Evolutionary conservation across 441 rosid species (phyloP), one percentile per base, ranked within the genome.

Genomic region (Kokia cookei): DNA sequence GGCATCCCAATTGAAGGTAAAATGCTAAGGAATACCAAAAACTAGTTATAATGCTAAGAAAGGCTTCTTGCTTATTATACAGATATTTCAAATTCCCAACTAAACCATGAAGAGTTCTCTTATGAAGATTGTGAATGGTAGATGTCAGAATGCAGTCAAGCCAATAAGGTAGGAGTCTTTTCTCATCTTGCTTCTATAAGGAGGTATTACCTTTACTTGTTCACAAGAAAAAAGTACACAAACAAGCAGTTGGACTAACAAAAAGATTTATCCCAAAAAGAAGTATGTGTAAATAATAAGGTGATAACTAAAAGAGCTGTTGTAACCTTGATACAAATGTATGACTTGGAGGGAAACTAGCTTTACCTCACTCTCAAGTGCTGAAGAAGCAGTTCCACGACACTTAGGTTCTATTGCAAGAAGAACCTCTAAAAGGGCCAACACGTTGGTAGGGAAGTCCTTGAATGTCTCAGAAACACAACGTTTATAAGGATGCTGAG

Each of bases 401-500:
- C 57, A 53, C 69, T 90, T 86, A 17, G 99, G 94, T 77, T 94
- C 96, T 40, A 89, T 78, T 58, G 99, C 83, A 63, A 94, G 86
- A 70, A 94, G 96, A 51, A 80, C 75, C 55, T 93, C 94, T 76
- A 94, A 75, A 53, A 94, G 87, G 15, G 81, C 84, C 84, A 94
- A 78, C 66, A 98, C 86, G 3, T 94, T 84, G 59, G 86, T 61
- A 29, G 99, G 98, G 58, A 93, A 84, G 75, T 85, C 92, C 87
- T 84, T 91, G 75, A 84, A 91, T 42, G 96, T 90, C 73, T 94
- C 94, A 1, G 88, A 83, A 65, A 94, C 86, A 71, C 88, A 78
- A 22, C 99, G 81, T 65, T 85, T 87, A 78, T 94, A 94, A 35
- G 97, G 96, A 27, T 85, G 93, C 77, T 89, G 97, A 73, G 99